These are phyloP conservation scores for Letharia lupina DNA, from an alignment of 495 filamentous ascomycete species.

Conservation along the genomic window DNA sequence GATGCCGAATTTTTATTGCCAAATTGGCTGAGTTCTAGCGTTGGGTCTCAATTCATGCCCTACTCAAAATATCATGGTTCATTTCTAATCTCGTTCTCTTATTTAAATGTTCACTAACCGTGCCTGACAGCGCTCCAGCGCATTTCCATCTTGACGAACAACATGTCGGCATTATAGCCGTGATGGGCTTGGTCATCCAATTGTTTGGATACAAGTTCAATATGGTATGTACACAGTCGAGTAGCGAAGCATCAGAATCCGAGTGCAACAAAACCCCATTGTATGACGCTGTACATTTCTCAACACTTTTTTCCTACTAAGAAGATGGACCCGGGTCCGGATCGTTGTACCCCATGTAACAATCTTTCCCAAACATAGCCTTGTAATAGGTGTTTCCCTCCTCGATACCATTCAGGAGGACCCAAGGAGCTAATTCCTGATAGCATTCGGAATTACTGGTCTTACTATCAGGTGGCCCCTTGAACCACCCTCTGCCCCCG, in stretches of 20 bases:
- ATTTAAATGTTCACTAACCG: too few relatives aligned
- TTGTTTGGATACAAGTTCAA: neutral
- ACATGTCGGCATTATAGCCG: neutral
- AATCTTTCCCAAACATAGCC: neutral
- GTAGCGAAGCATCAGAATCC: neutral
- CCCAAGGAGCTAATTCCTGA: neutral
- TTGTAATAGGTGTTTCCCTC: neutral
- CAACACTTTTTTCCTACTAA: neutral
- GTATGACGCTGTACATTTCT: neutral
- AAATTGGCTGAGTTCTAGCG: neutral
- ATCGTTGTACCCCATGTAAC: neutral
- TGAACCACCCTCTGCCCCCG: constrained; percentile 8
- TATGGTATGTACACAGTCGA: neutral
- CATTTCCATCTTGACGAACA: too few relatives aligned
- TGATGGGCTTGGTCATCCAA: neutral
- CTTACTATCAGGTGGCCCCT: neutral
- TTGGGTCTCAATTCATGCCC: neutral
- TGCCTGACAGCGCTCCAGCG: too few relatives aligned
- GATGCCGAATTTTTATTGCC: neutral
- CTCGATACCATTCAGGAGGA: neutral
- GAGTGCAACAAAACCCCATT: neutral
- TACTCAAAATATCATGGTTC: neutral
- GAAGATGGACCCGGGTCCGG: neutral
- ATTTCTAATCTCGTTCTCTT: too few relatives aligned
- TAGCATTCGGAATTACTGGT: neutral